phyloP scores from a whole-genome alignment of 2,329 filamentous ascomycete species.

The Coniochaeta ligniaria region DNA sequence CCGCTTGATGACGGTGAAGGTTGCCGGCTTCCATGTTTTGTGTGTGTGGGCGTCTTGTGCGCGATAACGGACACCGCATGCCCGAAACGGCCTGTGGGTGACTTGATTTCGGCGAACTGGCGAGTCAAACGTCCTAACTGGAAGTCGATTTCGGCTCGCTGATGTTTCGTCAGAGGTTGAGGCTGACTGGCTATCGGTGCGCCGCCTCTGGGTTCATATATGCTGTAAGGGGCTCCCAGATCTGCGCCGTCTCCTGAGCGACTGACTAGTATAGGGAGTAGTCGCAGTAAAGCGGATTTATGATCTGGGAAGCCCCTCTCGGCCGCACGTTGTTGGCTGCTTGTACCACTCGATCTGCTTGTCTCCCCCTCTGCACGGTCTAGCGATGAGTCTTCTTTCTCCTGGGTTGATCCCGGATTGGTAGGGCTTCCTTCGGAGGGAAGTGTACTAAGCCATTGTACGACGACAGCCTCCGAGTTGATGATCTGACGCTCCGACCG shows the following conservation, averaged over 20 bases:
- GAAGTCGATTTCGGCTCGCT: slow-evolving; percentile 32
- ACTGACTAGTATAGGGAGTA: slow-evolving; percentile 32
- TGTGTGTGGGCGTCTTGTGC: slow-evolving; percentile 3
- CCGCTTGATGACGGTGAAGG: background rate
- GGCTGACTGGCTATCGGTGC: slow-evolving; percentile 27
- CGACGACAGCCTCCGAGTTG: slow-evolving; percentile 34
- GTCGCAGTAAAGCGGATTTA: slow-evolving; percentile 16
- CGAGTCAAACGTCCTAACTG: slow-evolving; percentile 40
- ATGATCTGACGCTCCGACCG: slow-evolving; percentile 38
- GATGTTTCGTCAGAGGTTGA: slow-evolving; percentile 21
- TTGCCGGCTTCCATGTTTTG: background rate
- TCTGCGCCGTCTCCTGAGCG: slow-evolving; percentile 22
- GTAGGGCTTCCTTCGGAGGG: slow-evolving; percentile 4
- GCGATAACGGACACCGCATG: slow-evolving; percentile 29
- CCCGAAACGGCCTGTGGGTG: slow-evolving; percentile 42
- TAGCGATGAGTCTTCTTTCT: background rate
- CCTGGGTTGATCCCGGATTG: background rate
- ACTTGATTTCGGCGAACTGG: slow-evolving; percentile 32
- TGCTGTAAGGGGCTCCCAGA: slow-evolving; percentile 30
- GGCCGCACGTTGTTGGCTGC: background rate
- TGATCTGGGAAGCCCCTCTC: background rate
- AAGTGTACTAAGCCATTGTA: slow-evolving; percentile 34
- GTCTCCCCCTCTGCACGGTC: background rate
- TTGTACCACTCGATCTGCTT: background rate
- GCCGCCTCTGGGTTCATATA: slow-evolving; percentile 31